Evolutionary conservation across 2,329 filamentous ascomycete species (phyloP).

Genomic region (Septoria petroselini): DNA sequence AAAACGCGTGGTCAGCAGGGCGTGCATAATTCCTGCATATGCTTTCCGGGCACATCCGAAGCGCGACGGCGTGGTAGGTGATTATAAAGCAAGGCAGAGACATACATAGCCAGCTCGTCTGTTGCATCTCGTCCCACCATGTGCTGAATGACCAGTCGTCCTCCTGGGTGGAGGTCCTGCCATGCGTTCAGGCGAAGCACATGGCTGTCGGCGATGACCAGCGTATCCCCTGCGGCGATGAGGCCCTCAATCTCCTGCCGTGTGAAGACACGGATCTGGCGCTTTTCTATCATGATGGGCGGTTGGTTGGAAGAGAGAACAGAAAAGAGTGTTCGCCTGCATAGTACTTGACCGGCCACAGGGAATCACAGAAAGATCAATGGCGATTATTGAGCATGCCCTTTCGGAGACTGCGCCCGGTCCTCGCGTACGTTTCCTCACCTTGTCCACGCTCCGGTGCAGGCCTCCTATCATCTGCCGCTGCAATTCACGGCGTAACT

Average conservation of each 20-base stretch:
- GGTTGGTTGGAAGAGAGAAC: background rate
- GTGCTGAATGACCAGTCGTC: conserved; percentile 65
- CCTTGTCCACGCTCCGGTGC: background rate
- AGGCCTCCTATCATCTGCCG: background rate
- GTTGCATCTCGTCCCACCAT: conserved; percentile 61
- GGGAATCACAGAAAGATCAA: background rate
- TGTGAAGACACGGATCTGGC: background rate
- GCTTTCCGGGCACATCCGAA: background rate
- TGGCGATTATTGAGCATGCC: background rate
- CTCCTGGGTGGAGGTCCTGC: conserved; percentile 59
- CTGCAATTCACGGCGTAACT: background rate
- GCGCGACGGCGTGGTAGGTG: conserved; percentile 37
- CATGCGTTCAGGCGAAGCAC: conserved; percentile 57
- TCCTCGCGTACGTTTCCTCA: background rate
- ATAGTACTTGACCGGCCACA: background rate
- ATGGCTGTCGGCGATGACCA: conserved; percentile 56
- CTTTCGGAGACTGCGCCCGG: background rate
- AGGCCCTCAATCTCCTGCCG: conserved; percentile 47
- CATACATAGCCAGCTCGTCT: conserved; percentile 59
- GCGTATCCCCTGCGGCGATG: conserved; percentile 55
- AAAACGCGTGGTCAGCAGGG: conserved; percentile 2
- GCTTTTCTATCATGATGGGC: background rate
- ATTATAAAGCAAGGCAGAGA: conserved; percentile 63
- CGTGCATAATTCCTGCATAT: background rate
- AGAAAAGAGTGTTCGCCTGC: background rate